These are phyloP conservation scores for Fusarium sulawesiense DNA, from an alignment of 2,329 filamentous ascomycete genomes.

Conservation along the genomic window DNA sequence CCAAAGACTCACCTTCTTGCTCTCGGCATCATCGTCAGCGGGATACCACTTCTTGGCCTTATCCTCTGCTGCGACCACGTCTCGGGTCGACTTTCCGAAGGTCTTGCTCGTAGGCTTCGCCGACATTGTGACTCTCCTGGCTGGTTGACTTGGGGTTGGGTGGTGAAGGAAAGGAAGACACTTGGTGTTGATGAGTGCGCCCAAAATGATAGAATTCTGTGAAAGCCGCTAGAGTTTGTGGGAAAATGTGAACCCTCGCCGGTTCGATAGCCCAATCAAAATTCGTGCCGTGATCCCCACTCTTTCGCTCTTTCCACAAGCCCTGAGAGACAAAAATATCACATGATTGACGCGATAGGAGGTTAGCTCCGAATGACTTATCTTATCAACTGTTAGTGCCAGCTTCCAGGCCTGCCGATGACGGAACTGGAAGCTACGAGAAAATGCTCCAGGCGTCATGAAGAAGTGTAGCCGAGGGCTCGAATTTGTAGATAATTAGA, in stretches of 20 bases:
- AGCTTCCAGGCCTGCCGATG: constrained; percentile 14
- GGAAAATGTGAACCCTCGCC: constrained; percentile 59
- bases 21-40: constrained; percentile 87
- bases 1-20: constrained; percentile 87
- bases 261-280: constrained; percentile 45
- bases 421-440: constrained; percentile 54
- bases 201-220: constrained; percentile 57
- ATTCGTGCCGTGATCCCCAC: not conserved
- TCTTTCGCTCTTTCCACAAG: constrained; percentile 3
- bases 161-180: constrained; percentile 52
- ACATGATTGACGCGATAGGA: constrained; percentile 51
- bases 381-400: constrained; percentile 5
- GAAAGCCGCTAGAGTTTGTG: constrained; percentile 58
- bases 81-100: constrained; percentile 96
- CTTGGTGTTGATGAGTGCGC: constrained; percentile 51
- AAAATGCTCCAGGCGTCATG: constrained; percentile 51
- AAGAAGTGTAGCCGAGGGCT: constrained; percentile 37
- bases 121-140: constrained; percentile 73
- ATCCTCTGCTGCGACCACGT: constrained; percentile 85
- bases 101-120: constrained; percentile 85
- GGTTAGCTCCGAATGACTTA: not conserved
- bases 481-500: constrained; percentile 38
- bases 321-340: constrained; percentile 44
- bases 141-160: constrained; percentile 56
- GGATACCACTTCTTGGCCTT: constrained; percentile 99